Percentiles rank a stretch among this genome's conserved stretches.
Conservation (phyloP, 169 alveolate genomes). For the Cryptosporidium felis region DNA sequence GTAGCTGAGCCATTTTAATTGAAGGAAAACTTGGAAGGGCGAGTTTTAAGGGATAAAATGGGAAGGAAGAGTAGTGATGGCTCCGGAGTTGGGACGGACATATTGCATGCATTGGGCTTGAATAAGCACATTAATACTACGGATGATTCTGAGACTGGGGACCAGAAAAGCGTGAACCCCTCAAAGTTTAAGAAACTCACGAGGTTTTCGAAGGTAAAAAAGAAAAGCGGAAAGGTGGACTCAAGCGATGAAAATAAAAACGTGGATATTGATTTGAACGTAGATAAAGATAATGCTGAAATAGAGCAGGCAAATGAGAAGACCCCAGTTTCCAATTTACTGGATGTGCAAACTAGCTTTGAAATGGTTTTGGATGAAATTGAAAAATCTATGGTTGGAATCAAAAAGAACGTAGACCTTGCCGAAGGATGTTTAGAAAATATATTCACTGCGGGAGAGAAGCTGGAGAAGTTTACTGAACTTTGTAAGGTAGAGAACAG, state of each 20-base stretch:
- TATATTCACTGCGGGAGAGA: constrained; percentile 9
- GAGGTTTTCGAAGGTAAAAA: neutral
- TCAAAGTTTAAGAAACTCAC: neutral
- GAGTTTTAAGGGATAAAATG: neutral
- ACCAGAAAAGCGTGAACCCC: constrained; percentile 1
- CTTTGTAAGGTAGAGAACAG: constrained; percentile 47
- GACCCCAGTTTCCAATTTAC: neutral
- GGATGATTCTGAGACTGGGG: constrained; percentile 11
- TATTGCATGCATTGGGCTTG: constrained; percentile 8
- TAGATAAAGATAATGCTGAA: neutral
- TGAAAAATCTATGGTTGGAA: neutral
- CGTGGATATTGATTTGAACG: constrained; percentile 25
- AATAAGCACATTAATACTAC: neutral
- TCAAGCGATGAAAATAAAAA: neutral
- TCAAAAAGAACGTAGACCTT: constrained; percentile 4
- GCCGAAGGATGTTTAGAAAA: constrained; percentile 30
- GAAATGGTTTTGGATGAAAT: neutral
- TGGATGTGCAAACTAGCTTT: constrained; percentile 29
- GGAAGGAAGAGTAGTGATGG: constrained; percentile 56
- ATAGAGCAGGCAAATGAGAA: constrained; percentile 36
- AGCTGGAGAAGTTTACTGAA: constrained; percentile 45
- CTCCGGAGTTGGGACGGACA: constrained; percentile 44
- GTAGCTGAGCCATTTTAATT: neutral
- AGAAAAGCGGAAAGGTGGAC: neutral
- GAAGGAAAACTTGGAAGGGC: neutral